Conservation (phyloP, 257 asterid genomes). For the Gentiana macrophylla region DNA sequence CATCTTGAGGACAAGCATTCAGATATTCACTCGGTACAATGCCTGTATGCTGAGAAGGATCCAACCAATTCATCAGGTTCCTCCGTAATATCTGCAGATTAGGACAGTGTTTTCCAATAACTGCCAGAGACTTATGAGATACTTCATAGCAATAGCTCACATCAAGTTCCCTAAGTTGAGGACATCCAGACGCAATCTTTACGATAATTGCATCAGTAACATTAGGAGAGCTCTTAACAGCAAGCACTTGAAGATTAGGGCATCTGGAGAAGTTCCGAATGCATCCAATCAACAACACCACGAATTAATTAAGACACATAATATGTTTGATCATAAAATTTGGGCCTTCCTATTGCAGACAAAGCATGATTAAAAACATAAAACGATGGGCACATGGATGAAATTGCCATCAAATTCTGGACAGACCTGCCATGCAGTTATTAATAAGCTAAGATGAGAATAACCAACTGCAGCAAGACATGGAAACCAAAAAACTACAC, state of each 20-base stretch:
- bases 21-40: constrained; percentile 54
- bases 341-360: too few relatives aligned
- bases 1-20: constrained; percentile 73
- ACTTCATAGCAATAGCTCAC: constrained; percentile 76
- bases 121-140: constrained; percentile 53
- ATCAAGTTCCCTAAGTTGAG: constrained; percentile 63
- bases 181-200: constrained; percentile 50
- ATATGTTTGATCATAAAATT: too few relatives aligned
- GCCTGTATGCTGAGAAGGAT: constrained; percentile 51
- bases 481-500: too few relatives aligned
- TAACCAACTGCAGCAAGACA: too few relatives aligned
- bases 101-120: constrained; percentile 45
- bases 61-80: constrained; percentile 68
- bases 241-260: constrained; percentile 65
- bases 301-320: neutral
- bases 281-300: neutral
- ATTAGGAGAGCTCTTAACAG: constrained; percentile 60
- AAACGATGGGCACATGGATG: too few relatives aligned
- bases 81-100: constrained; percentile 35
- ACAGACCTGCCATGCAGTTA: too few relatives aligned
- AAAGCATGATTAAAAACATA: too few relatives aligned
- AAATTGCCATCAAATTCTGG: too few relatives aligned
- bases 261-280: constrained; percentile 35
- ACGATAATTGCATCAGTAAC: constrained; percentile 45
- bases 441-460: too few relatives aligned